Evolutionary conservation across 768 basidiomycete species (phyloP), one percentile per base, ranked within the genome.

Genomic region (Serpula lacrymans): DNA sequence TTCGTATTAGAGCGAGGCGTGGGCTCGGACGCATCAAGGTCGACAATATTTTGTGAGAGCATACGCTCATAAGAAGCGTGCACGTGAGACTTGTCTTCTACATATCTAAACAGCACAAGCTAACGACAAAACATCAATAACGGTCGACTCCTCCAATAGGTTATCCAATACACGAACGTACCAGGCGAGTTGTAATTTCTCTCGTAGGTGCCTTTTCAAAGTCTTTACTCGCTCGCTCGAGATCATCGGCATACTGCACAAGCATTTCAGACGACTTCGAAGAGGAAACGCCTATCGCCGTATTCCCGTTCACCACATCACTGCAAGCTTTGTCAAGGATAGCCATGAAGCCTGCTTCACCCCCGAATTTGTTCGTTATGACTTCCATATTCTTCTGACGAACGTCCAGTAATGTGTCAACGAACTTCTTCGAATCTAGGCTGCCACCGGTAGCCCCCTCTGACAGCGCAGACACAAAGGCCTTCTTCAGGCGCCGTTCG

Each of bases 41-140:
- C n/a, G n/a, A n/a, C n/a, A n/a, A n/a, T n/a, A n/a, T n/a, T n/a
- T n/a, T n/a, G n/a, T n/a, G n/a, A n/a, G n/a, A n/a, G n/a, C n/a
- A n/a, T n/a, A n/a, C n/a, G n/a, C n/a, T n/a, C n/a, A n/a, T n/a
- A n/a, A n/a, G n/a, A n/a, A n/a, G n/a, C n/a, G n/a, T n/a, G n/a
- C n/a, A n/a, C n/a, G n/a, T n/a, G n/a, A n/a, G n/a, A n/a, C 70
- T 96, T 96, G 72, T 98, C 94, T 59, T 94, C 91, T 53, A 97
- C 86, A 65, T 96, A 98, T 61, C 93, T 93, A 85, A 99, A 96
- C 35, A 98, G 69, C 11, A 89, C 75, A 93, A 97, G 96, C 95
- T 98, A n/a, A n/a, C n/a, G n/a, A 56, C 2, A 47, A 26, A 11
- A 21, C 26, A 38, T 30, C 34, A 38, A 31, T 43, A 21, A n/a